Evolutionary conservation across 306 rosid genomes (phyloP).

Genomic region (Hippophae gyantsensis): DNA sequence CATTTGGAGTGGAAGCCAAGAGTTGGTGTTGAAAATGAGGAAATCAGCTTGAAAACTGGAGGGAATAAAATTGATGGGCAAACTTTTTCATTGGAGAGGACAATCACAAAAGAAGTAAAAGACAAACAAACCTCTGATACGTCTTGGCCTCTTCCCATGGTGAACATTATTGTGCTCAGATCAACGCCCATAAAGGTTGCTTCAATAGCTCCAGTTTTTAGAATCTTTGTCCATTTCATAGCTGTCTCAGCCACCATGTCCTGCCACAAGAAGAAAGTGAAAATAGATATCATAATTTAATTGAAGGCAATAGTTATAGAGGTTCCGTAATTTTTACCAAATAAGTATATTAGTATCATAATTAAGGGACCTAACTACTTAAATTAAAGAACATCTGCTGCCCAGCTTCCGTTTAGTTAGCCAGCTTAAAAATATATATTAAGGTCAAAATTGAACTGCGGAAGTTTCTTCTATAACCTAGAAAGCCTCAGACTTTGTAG

Average conservation of each 20-base stretch:
- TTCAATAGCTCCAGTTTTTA: slow-evolving; percentile 69
- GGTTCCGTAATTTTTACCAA: slow-evolving; percentile 8
- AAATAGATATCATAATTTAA: background rate
- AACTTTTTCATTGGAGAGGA: background rate
- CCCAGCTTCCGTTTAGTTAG: too few species aligned
- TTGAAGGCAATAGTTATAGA: slow-evolving; percentile 7
- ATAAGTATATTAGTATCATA: background rate
- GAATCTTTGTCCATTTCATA: slow-evolving; percentile 73
- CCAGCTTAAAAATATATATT: too few species aligned
- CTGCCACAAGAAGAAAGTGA: slow-evolving; percentile 24
- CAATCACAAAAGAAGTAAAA: background rate
- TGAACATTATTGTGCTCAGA: slow-evolving; percentile 81
- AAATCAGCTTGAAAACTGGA: background rate
- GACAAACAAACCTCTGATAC: slow-evolving; percentile 47
- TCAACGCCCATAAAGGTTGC: slow-evolving; percentile 72
- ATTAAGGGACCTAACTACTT: background rate
- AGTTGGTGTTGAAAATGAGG: too few species aligned
- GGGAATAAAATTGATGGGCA: background rate
- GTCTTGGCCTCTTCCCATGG: slow-evolving; percentile 60
- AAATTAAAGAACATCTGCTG: too few species aligned
- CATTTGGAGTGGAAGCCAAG: too few species aligned
- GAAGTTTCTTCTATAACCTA: too few species aligned
- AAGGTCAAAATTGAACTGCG: too few species aligned
- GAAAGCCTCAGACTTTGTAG: too few species aligned
- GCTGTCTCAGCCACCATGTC: slow-evolving; percentile 64